Evolutionary conservation across 768 basidiomycete genomes (phyloP), one percentile per base, ranked within the genome.

Genomic region (Serpula lacrymans): DNA sequence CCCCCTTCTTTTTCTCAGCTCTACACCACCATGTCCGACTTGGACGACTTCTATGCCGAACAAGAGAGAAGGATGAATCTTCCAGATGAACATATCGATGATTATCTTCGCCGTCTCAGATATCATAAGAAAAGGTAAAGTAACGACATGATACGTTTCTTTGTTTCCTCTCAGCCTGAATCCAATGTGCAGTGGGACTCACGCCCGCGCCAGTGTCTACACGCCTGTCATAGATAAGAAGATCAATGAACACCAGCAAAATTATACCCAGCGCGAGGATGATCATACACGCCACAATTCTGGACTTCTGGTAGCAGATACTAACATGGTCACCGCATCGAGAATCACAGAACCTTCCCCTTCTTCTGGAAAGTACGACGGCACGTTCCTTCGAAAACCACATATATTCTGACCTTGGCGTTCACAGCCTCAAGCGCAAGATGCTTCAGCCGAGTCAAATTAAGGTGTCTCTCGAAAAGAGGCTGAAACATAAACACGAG

Each of bases 21-120:
- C 37, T 36, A 13, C 40, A 16, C 34, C 34, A 41, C 55, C 42
- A 57, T 62, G 47, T 54, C 64, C 28, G 67, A 70, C 41, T 22
- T 70, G 10, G 66, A 77, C 9, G 57, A 60, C 1, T 81, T 78
- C 46, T 82, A 75, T 49, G 56, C 54, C 16, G 80, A 81, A 54
- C 77, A 75, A 55, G 74, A 81, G 37, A 60, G 58, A 39, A 68
- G 65, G 7, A 75, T 81, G 77, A 68, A 63, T 33, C 43, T 75
- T 13, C 73, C 76, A 3, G 73, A 78, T 27, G 77, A 80, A 53
- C 70, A 74, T 27, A 46, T 74, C 33, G 64, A 73, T 12, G 69
- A 72, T 32, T 81, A 75, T 47, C 46, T 75, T 33, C 56, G 58
- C 31, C 58, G 56, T 27, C 39, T 58, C 22, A 37, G 40, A 27